These are phyloP conservation scores for Hypocrella siamensis DNA, from an alignment of 2,329 filamentous ascomycete genomes.

Conservation along the genomic window DNA sequence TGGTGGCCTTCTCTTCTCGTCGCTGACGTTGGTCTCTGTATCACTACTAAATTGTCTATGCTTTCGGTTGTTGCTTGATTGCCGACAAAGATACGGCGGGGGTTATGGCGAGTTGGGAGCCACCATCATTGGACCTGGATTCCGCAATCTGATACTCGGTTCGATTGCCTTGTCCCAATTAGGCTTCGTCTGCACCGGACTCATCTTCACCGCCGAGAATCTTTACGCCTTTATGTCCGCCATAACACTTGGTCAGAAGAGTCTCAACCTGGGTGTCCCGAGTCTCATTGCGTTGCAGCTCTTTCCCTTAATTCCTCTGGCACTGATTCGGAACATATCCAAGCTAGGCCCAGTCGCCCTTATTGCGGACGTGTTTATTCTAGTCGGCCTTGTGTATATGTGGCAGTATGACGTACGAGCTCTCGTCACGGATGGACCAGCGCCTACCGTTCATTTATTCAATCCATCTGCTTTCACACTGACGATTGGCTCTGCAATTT, in stretches of 20 bases:
- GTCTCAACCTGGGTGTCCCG: slow-evolving; percentile 33
- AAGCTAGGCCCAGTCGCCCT: slow-evolving; percentile 56
- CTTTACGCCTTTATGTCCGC: slow-evolving; percentile 51
- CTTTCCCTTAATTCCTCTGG: slow-evolving; percentile 46
- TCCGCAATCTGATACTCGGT: slow-evolving; percentile 49
- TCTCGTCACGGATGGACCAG: slow-evolving; percentile 39
- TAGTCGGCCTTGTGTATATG: slow-evolving; percentile 56
- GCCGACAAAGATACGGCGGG: slow-evolving; percentile 46
- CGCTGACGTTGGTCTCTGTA: slow-evolving; percentile 48
- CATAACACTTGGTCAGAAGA: slow-evolving; percentile 31
- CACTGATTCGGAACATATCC: slow-evolving; percentile 59
- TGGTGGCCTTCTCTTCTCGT: slow-evolving; percentile 61
- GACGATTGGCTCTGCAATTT: slow-evolving; percentile 59
- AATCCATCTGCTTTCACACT: slow-evolving; percentile 54
- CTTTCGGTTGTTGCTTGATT: slow-evolving; percentile 57
- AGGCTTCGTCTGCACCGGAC: slow-evolving; percentile 62
- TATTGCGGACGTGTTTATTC: slow-evolving; percentile 56
- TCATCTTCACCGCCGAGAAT: slow-evolving; percentile 68
- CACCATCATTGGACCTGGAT: slow-evolving; percentile 44
- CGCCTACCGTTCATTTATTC: slow-evolving; percentile 49
- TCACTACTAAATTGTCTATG: slow-evolving; percentile 53
- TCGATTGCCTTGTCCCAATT: slow-evolving; percentile 63
- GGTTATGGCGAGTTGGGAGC: slow-evolving; percentile 63
- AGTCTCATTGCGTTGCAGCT: slow-evolving; percentile 52
- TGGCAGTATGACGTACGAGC: slow-evolving; percentile 52